Evolutionary conservation across 768 basidiomycete species (phyloP), one percentile per base, ranked within the genome.

Genomic region (Tulasnella sp.): DNA sequence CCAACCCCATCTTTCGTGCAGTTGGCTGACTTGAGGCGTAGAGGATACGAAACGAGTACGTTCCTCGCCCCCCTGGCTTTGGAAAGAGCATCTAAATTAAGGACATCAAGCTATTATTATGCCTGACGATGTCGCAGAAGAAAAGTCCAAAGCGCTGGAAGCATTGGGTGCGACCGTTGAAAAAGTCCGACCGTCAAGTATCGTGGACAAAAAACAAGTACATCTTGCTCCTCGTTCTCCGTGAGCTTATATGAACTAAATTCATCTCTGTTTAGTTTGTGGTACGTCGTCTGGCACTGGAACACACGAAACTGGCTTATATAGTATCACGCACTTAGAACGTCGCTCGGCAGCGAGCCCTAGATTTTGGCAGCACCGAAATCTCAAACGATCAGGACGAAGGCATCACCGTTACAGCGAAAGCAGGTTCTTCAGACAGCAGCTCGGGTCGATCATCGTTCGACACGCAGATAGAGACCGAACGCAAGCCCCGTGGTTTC

Each of bases 191-290:
- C 90, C 91, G 3, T 86, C 89, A 3, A 94, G 92, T 63, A 97
- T 98, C 60, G 86, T 99, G 11, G 94, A 98, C 72, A 89, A 90
- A 70, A 91, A 90, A 67, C 92, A 96, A 78, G 87, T 83, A 49
- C 39, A 75, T 63, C 23, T 36, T 50, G 63, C 65, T 49, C 63
- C 69, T 39, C 60, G 35, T 27, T 27, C 6, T 49, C 2, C 50
- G 21, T 21, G 19, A 9, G n/a, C 31, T n/a, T n/a, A n/a, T 11
- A 50, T 25, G 21, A 41, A 40, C 32, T 2, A 43, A 41, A 36
- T 7, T 36, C 59, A 9, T 57, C 54, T 49, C 21, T 58, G 49
- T 2, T 9, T 61, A 84, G 80, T 84, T 82, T 65, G 83, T 84
- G 56, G 82, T 84, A 70, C 65, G 81, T 52, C 12, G 6, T n/a